Percentiles rank a stretch among this genome's conserved stretches.
Conservation (phyloP, 352 stramenopile genomes). For the Pythium aristosporum region DNA sequence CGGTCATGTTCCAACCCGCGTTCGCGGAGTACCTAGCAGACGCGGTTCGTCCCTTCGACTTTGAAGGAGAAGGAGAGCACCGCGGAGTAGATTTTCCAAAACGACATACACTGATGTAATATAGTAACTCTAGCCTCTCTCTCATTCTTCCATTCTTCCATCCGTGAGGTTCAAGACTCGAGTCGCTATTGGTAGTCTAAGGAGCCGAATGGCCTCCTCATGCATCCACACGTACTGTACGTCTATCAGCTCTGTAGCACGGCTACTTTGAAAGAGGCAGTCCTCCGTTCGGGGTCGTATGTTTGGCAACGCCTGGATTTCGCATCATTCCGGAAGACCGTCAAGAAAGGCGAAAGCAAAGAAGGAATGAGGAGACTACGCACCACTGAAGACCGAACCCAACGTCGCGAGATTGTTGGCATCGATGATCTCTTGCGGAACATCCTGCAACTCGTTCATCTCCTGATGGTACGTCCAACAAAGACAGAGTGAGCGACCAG, state of each 20-base stretch:
- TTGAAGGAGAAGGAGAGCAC: not conserved
- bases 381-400: constrained; percentile 71
- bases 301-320: constrained; percentile 1
- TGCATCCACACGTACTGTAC: not conserved
- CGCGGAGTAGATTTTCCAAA: constrained; percentile 11
- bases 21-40: constrained; percentile 11
- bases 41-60: not conserved
- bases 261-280: not conserved
- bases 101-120: constrained; percentile 25
- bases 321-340: too few species aligned
- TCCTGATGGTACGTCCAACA: constrained; percentile 33
- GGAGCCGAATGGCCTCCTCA: not conserved
- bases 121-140: constrained; percentile 25
- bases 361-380: not conserved
- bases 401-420: constrained; percentile 79
- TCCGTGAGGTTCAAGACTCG: not conserved
- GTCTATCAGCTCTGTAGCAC: not conserved
- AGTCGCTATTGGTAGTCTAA: not conserved
- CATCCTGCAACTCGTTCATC: constrained; percentile 82
- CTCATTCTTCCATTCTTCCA: not conserved
- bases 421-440: constrained; percentile 70
- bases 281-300: constrained; percentile 3
- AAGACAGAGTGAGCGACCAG: not conserved
- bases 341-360: too few species aligned
- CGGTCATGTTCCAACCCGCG: not conserved